Evolutionary conservation across 306 rosid genomes (phyloP).

Genomic region (Corylus avellana): DNA sequence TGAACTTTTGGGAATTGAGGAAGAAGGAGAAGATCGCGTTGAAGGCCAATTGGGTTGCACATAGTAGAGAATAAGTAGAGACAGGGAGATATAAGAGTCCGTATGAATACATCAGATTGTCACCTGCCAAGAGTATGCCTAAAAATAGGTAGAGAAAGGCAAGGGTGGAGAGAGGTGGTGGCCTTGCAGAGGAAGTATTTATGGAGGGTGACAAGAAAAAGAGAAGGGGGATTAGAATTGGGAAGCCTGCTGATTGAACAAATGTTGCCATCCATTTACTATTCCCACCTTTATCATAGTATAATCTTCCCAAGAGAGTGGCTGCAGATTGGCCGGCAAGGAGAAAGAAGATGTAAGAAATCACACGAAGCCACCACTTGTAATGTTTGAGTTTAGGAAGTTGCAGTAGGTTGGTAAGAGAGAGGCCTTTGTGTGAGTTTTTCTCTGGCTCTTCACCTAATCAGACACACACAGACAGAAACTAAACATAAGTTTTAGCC

Average conservation of each 20-base stretch:
- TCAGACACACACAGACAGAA: neutral
- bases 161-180: slow-evolving; percentile 24
- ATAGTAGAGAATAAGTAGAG: slow-evolving; percentile 59
- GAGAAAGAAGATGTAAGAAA: slow-evolving; percentile 41
- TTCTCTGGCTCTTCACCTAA: slow-evolving; percentile 34
- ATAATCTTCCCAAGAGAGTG: slow-evolving; percentile 54
- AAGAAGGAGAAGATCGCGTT: slow-evolving; percentile 57
- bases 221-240: slow-evolving; percentile 49
- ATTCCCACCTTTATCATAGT: slow-evolving; percentile 63
- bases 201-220: slow-evolving; percentile 22
- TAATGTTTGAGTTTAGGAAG: slow-evolving; percentile 27
- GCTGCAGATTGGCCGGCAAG: slow-evolving; percentile 58
- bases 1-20: slow-evolving; percentile 59
- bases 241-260: slow-evolving; percentile 73
- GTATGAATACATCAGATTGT: slow-evolving; percentile 59
- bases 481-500: neutral
- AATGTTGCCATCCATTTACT: slow-evolving; percentile 76
- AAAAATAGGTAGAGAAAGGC: slow-evolving; percentile 36
- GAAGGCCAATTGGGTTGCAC: slow-evolving; percentile 67
- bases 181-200: slow-evolving; percentile 24
- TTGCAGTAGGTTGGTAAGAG: slow-evolving; percentile 10
- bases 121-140: slow-evolving; percentile 42
- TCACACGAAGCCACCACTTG: slow-evolving; percentile 54
- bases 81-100: slow-evolving; percentile 62
- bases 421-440: slow-evolving; percentile 10